Evolutionary conservation across 2,329 filamentous ascomycete species (phyloP).

Genomic region (Xylariaceae sp.): DNA sequence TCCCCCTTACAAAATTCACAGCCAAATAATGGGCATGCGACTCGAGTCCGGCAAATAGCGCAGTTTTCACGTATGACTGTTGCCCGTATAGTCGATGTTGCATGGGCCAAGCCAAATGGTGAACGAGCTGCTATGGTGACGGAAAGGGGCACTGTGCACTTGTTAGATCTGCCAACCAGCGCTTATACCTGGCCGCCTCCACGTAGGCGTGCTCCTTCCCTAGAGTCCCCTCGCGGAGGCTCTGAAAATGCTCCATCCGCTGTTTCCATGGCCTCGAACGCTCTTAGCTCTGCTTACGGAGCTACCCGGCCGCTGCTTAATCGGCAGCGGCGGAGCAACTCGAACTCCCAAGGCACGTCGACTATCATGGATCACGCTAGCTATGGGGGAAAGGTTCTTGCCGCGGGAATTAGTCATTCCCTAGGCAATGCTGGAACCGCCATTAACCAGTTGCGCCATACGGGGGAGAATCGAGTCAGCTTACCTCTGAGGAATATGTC

Average conservation of each 20-base stretch:
- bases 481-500: conserved; percentile 62
- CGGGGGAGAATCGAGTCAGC: conserved; percentile 75
- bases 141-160: conserved; percentile 91
- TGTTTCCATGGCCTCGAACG: conserved; percentile 72
- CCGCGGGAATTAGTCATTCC: conserved; percentile 75
- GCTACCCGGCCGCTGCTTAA: conserved; percentile 67
- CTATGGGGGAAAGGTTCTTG: conserved; percentile 74
- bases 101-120: conserved; percentile 82
- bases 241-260: conserved; percentile 60
- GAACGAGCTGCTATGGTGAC: conserved; percentile 89
- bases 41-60: conserved; percentile 80
- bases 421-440: conserved; percentile 74
- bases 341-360: conserved; percentile 48
- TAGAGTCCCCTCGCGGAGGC: conserved; percentile 53
- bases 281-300: conserved; percentile 72
- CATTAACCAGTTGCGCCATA: conserved; percentile 74
- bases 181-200: conserved; percentile 89
- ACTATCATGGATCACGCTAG: conserved; percentile 66
- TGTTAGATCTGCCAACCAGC: conserved; percentile 82
- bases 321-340: conserved; percentile 59
- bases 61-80: conserved; percentile 91
- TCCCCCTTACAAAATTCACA: conserved; percentile 62
- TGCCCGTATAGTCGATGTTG: conserved; percentile 86
- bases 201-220: conserved; percentile 54
- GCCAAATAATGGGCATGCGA: conserved; percentile 54